Percentiles rank a stretch among this genome's conserved stretches.
Conservation (phyloP, 257 asterid genomes). For the Buddleja alternifolia region DNA sequence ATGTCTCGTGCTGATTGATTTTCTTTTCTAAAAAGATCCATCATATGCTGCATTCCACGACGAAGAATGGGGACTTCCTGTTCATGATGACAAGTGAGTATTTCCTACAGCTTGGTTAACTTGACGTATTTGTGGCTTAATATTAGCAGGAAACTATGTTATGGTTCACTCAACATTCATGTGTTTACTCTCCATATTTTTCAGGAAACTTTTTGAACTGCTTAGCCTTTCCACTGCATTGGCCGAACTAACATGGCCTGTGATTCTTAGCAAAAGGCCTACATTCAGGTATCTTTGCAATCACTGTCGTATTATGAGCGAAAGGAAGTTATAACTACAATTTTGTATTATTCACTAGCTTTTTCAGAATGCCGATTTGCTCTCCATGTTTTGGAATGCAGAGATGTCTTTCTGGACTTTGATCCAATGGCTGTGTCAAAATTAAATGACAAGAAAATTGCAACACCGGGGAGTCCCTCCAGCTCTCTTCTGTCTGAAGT, state of each 20-base stretch:
- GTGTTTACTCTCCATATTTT: slow-evolving; percentile 29
- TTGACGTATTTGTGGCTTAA: slow-evolving; percentile 14
- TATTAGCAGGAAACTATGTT: slow-evolving; percentile 20
- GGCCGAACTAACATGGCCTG: slow-evolving; percentile 95
- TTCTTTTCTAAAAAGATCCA: slow-evolving; percentile 50
- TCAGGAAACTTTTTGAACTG: slow-evolving; percentile 90
- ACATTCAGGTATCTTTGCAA: slow-evolving; percentile 60
- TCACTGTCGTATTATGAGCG: slow-evolving; percentile 21
- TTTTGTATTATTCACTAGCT: slow-evolving; percentile 22
- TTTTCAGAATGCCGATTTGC: slow-evolving; percentile 36
- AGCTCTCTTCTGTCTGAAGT: slow-evolving; percentile 84
- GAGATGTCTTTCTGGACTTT: slow-evolving; percentile 85
- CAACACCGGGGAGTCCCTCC: slow-evolving; percentile 70
- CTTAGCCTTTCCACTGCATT: slow-evolving; percentile 87
- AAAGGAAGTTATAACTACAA: slow-evolving; percentile 22
- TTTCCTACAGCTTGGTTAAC: slow-evolving; percentile 25
- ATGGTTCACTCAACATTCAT: slow-evolving; percentile 30
- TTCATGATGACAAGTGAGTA: slow-evolving; percentile 78
- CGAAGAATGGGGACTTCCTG: slow-evolving; percentile 96
- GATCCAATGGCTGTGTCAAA: slow-evolving; percentile 88
- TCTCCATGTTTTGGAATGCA: slow-evolving; percentile 47
- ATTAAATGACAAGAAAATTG: slow-evolving; percentile 83
- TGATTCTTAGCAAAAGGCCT: slow-evolving; percentile 76
- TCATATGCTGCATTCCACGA: slow-evolving; percentile 82
- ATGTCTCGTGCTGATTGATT: slow-evolving; percentile 38